Base-by-base conservation (phyloP, 2,329 filamentous ascomycete species). In the Ascochyta lentis region DNA sequence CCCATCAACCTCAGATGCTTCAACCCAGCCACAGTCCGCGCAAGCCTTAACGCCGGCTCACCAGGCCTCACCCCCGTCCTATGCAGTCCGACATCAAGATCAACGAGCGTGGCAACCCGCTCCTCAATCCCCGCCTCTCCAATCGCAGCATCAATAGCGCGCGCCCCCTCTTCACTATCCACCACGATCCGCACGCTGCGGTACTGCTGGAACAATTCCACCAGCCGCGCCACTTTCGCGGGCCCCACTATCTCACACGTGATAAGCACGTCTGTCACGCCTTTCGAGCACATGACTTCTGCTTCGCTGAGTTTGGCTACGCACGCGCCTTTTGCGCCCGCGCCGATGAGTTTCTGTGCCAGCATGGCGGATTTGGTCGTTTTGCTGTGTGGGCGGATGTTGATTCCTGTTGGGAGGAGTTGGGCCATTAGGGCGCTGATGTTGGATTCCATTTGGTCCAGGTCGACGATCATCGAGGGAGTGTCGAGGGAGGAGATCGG, bases 381-480 rank as follows among this genome's bases (percentile, higher is more conserved):
- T 61, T 84, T 84, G n/a, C 81, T 75, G 50, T 84, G 81, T 0
- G 81, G 81, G 2, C 81, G 78, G 57, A 83, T 79, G 49, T 71
- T 67, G 22, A 78, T 61, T 0, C 79, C 79, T 0, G 79, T 80
- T 6, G 81, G 80, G 0, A 81, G 71, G 0, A 84, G 77, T 7
- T 69, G 72, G 12, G 65, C 63, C 67, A 83, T 77, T 10, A 84
- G 74, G 31, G 78, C 81, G 10, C 71, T 58, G 59, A 84, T 80
- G 66, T 84, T 84, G 59, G 70, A 59, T 54, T 84, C 80, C 79
- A 83, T 82, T 4, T 81, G 67, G 52, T 80, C 77, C 9, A 84
- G 76, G 47, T 84, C 78, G 41, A 83, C 82, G 40, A 84, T 77
- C 81, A 84, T 84, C 48, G 81, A 83, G 1, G 82, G 83, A 0